A percentile compares a stretch with the other conserved stretches of the same genome.
These are phyloP conservation scores for Schizopora paradoxa DNA, from an alignment of 1,284 basidiomycete genomes.

Conservation along the genomic window DNA sequence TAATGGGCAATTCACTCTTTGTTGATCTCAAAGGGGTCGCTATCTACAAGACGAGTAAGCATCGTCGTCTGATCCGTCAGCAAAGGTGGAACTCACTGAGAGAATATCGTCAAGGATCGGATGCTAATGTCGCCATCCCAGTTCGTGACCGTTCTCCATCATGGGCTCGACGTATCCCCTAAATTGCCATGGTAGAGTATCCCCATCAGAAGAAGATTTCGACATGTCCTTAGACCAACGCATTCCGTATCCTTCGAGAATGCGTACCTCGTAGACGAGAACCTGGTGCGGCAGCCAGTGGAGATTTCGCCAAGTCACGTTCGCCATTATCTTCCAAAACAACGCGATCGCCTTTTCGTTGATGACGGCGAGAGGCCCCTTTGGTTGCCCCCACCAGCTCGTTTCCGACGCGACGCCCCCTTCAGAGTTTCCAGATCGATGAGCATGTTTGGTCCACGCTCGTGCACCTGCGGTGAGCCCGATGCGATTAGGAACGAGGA, in stretches of 20 bases:
- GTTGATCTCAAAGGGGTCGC: too few species aligned
- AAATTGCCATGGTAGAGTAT: slow-evolving; percentile 39
- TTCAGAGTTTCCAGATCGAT: slow-evolving; percentile 36
- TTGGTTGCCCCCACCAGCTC: slow-evolving; percentile 54
- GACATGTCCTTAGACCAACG: slow-evolving; percentile 50
- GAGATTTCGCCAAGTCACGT: slow-evolving; percentile 50
- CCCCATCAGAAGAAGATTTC: not conserved
- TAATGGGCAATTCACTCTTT: too few species aligned
- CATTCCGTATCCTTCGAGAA: slow-evolving; percentile 57
- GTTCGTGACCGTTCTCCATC: slow-evolving; percentile 57
- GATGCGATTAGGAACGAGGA: slow-evolving; percentile 38
- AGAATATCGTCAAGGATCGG: not conserved
- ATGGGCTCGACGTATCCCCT: slow-evolving; percentile 58
- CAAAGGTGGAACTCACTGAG: too few species aligned
- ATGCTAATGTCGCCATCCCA: slow-evolving; percentile 46
- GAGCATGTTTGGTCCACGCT: slow-evolving; percentile 57
- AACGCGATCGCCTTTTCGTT: slow-evolving; percentile 44
- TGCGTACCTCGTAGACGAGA: slow-evolving; percentile 52
- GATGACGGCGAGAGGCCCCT: slow-evolving; percentile 43
- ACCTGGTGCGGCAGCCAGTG: slow-evolving; percentile 56
- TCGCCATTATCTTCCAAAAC: slow-evolving; percentile 45
- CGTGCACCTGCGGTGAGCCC: slow-evolving; percentile 49
- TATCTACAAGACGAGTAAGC: too few species aligned
- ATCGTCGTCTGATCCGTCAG: too few species aligned
- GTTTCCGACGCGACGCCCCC: not conserved